Base-by-base conservation (phyloP, 805 yeast genomes). In the Spathaspora gorwiae region DNA sequence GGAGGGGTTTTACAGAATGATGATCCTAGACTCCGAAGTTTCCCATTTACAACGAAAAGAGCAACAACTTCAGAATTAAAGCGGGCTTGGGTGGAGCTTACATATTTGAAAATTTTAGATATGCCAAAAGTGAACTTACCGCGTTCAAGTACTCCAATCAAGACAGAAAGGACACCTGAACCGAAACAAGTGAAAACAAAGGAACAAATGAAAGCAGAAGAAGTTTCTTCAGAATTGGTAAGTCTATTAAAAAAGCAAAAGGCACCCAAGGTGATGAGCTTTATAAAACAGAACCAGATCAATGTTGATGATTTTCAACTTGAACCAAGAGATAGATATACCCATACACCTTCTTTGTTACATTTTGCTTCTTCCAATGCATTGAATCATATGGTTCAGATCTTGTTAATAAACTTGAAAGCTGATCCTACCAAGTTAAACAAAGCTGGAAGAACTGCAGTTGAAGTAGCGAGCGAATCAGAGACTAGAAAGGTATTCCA, bases 41-140 rank as follows among this genome's bases (percentile, higher is more conserved):
- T 92, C 59, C 99, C 99, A 1, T 90, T 94, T 66, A 84, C 96
- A 0, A 92, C 99, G 0, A 80, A 79, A 45, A 75, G 97, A 52
- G 95, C 98, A 1, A 90, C 96, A 0, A 73, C 84, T 0, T 66
- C 79, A 2, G 98, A 90, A 60, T 67, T 94, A 53, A 87, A 83
- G 56, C 76, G 81, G 40, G 89, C 95, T 0, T 94, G 98, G 98
- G 72, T 78, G 26, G 83, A 84, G 52, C 68, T 94, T 46, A 72
- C 90, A 0, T 80, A 83, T 52, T 64, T 87, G 52, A 66, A 71
- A 35, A 59, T 79, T 1, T 62, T 76, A 6, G 77, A 78, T 8
- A 63, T 73, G n/a, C 92, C 95, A 1, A 67, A 73, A 51, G 64
- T 71, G 3, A 67, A 73, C 11, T 26, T 36, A 12, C 24, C 24